Evolutionary conservation across 2,329 filamentous ascomycete species (phyloP).

Genomic region (Aspergillus sp.): DNA sequence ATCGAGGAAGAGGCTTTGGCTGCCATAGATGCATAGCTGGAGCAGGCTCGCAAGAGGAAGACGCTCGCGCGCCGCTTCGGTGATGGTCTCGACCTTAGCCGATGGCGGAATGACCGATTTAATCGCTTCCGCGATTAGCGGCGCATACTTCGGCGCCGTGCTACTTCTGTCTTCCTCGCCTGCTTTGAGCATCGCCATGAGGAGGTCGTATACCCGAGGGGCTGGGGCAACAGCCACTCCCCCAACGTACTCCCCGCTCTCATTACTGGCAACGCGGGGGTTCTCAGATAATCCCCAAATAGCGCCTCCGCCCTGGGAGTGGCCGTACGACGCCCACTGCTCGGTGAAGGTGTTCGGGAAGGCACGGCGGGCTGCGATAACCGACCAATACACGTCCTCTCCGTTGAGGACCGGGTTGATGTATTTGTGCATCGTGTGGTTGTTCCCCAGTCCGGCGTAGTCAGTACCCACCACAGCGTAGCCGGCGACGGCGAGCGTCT

Average conservation of each 20-base stretch:
- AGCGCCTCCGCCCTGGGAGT: constrained; percentile 8
- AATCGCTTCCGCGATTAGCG: not conserved
- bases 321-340: constrained; percentile 4
- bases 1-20: not conserved
- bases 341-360: constrained; percentile 5
- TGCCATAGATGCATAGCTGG: not conserved
- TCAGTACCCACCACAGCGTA: constrained; percentile 4
- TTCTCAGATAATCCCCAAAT: constrained; percentile 7
- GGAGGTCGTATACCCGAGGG: constrained; percentile 2
- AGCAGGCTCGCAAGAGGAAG: not conserved
- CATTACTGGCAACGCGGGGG: constrained; percentile 1
- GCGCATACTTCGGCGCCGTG: not conserved
- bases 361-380: constrained; percentile 5
- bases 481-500: constrained; percentile 1
- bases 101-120: not conserved
- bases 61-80: not conserved
- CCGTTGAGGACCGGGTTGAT: constrained; percentile 1
- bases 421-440: constrained; percentile 7
- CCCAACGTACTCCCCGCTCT: constrained; percentile 3
- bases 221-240: constrained; percentile 4
- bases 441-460: constrained; percentile 4
- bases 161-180: not conserved
- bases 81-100: not conserved
- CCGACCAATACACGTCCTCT: constrained; percentile 5
- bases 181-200: not conserved